phyloP scores from a whole-genome alignment of 805 yeast genomes.

The Scheffersomyces stipitis region DNA sequence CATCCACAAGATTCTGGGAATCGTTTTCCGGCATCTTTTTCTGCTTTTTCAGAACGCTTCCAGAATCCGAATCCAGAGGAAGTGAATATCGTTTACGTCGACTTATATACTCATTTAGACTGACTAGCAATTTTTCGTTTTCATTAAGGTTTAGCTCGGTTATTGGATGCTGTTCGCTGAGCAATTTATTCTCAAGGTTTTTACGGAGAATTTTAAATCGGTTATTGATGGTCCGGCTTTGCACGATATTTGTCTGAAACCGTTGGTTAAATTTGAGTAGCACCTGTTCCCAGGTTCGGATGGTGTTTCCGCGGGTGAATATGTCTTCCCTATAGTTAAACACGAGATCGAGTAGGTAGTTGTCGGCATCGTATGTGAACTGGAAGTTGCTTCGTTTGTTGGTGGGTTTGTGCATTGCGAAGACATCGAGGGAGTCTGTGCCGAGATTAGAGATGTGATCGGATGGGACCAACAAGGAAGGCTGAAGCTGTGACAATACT shows the following conservation, averaged over 20 bases:
- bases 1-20: not conserved
- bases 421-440: no score
- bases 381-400: slow-evolving; percentile 15
- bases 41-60: not conserved
- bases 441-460: no score
- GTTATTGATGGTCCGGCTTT: slow-evolving; percentile 25
- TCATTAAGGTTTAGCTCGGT: slow-evolving; percentile 15
- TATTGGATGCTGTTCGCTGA: slow-evolving; percentile 7
- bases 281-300: slow-evolving; percentile 26
- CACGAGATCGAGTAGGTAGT: slow-evolving; percentile 17
- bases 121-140: slow-evolving; percentile 21
- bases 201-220: slow-evolving; percentile 20
- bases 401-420: not conserved
- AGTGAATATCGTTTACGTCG: not conserved
- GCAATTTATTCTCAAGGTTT: slow-evolving; percentile 18
- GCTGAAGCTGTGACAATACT: no score
- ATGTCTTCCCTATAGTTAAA: slow-evolving; percentile 17
- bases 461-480: no score
- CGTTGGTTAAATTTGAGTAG: slow-evolving; percentile 19
- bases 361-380: slow-evolving; percentile 27
- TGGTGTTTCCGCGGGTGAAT: slow-evolving; percentile 25
- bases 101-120: slow-evolving; percentile 13
- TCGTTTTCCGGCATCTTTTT: not conserved
- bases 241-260: slow-evolving; percentile 17
- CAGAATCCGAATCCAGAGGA: not conserved